Base-by-base conservation (phyloP, 345 rosid genomes). In the Bruguiera parviflora region DNA sequence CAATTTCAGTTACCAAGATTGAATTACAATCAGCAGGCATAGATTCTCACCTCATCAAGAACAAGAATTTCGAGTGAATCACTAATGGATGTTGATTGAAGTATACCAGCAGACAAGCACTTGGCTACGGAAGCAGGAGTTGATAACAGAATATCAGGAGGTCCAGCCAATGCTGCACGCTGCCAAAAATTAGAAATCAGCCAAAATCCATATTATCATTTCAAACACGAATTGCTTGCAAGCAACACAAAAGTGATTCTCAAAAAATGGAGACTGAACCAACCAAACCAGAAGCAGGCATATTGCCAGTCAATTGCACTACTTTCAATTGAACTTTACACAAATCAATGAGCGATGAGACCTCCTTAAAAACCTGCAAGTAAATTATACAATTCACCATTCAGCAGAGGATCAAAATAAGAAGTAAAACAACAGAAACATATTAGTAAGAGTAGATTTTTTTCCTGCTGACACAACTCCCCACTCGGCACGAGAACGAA, bases 51-150 rank as follows among this genome's bases (percentile, higher is more conserved):
- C 97, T 94, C 96, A 80, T 94, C 99, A 68, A 94, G 97, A 65
- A 92, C 87, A 63, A 94, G 85, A 59, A 88, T 81, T 64, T 87
- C 90, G 66, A 92, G 96, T 15, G 99, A 85, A 52, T 86, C 88
- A 58, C 77, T 73, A 33, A 92, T 70, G 8, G 86, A 79, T 27
- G 81, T 11, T 7, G 91, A 78, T 66, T 88, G 84, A 73, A 94
- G 87, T 24, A 81, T 84, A 61, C 93, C 96, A 51, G 77, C 77
- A 6, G 89, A 84, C 72, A 94, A 81, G 75, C 91, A 91, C 79
- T 94, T 92, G 2, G 89, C 87, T 63, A 94, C 71, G 75, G 92
- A 91, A 76, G 91, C 92, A 28, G 98, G 97, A 18, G 96, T 94
- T 8, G 93, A 77, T 21, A 94, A 84, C 68, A 87, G 65, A 82